phyloP scores from a whole-genome alignment of 116 monocot species.

The Phalaenopsis hybrid region DNA sequence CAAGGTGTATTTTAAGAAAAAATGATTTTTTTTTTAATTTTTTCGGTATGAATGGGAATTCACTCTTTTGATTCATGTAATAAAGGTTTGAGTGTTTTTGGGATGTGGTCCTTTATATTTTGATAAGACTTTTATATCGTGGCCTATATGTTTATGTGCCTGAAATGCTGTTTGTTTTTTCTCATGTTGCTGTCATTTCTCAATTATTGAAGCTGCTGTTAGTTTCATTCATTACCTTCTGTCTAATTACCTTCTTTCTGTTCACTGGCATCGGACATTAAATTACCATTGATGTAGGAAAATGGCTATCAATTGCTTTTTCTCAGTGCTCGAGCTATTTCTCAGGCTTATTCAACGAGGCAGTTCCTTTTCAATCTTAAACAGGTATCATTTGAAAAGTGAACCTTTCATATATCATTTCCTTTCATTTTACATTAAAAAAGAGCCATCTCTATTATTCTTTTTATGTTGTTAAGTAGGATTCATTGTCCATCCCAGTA shows the following conservation, averaged over 20 bases:
- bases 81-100: too few species aligned
- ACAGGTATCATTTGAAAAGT: slow-evolving; percentile 43
- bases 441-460: not conserved
- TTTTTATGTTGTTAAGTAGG: not conserved
- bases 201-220: not conserved
- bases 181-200: not conserved
- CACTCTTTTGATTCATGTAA: too few species aligned
- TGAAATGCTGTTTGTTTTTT: not conserved
- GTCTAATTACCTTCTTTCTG: not conserved
- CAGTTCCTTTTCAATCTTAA: slow-evolving; percentile 78
- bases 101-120: not conserved
- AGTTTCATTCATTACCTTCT: not conserved
- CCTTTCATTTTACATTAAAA: not conserved
- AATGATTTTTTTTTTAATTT: too few species aligned
- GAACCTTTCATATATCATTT: not conserved
- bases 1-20: too few species aligned
- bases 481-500: not conserved
- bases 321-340: slow-evolving; percentile 89
- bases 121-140: not conserved
- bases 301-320: slow-evolving; percentile 93
- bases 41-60: too few species aligned
- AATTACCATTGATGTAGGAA: slow-evolving; percentile 35
- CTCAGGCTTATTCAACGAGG: slow-evolving; percentile 74
- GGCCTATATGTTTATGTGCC: not conserved
- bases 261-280: not conserved